Percentiles rank a stretch among this genome's conserved stretches.
Conservation (phyloP, 441 rosid species). For the Melastoma candidum region DNA sequence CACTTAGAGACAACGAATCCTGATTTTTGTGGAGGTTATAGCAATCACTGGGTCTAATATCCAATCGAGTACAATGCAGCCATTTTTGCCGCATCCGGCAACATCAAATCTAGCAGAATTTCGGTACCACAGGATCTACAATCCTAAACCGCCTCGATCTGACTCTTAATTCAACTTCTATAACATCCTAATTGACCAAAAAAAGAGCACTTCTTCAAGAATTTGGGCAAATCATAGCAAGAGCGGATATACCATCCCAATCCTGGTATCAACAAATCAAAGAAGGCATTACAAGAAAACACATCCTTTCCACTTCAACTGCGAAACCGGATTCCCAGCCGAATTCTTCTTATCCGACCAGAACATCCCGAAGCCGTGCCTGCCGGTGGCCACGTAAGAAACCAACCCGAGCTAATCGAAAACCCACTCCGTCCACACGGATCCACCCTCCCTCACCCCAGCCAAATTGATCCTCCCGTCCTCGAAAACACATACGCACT, state of each 20-base stretch:
- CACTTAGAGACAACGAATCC: neutral
- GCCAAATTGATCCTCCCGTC: constrained; percentile 90
- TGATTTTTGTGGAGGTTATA: neutral
- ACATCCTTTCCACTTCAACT: constrained; percentile 69
- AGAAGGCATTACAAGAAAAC: neutral
- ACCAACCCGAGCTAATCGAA: constrained; percentile 67
- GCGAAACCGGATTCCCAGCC: constrained; percentile 49
- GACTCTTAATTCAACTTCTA: neutral
- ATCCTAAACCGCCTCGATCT: neutral
- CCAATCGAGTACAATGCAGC: too few relatives aligned
- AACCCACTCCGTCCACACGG: constrained; percentile 27
- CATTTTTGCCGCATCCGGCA: too few relatives aligned
- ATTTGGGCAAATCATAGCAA: constrained; percentile 6
- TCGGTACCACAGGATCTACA: neutral
- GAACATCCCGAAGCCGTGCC: constrained; percentile 66
- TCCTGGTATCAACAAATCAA: neutral
- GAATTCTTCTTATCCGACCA: constrained; percentile 86
- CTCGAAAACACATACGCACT: constrained; percentile 66
- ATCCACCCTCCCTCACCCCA: constrained; percentile 24
- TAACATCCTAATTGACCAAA: neutral
- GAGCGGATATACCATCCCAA: neutral
- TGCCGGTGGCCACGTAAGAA: constrained; percentile 68
- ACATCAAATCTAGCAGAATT: neutral
- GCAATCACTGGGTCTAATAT: neutral
- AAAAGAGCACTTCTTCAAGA: neutral